Base-by-base conservation (phyloP, 371 early-diverging fungal species). In the Mucor lusitanicus region DNA sequence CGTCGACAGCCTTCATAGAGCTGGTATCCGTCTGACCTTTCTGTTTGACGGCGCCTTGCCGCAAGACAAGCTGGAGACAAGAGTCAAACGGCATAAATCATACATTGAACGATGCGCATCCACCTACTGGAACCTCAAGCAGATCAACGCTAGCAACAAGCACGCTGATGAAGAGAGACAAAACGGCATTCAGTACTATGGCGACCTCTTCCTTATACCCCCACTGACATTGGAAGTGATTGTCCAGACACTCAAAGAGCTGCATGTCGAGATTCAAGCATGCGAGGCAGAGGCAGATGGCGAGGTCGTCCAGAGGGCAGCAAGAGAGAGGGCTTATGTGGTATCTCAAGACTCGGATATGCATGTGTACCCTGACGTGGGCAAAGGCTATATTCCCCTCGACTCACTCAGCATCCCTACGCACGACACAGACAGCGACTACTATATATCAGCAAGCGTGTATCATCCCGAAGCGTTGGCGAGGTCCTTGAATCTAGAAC, bases 311-410 rank as follows among this genome's bases (percentile, higher is more conserved):
- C 60, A 55, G 12, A 39, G 81, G 59, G 85, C 88, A 0, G 69
- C 75, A 50, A 69, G 77, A 37, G 70, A 67, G 25, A 68, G 78
- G 3, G 88, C 80, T 0, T 88, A 85, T 48, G 80, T 81, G 3
- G 73, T 88, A 3, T 85, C 86, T 70, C 81, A 82, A 64, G 88
- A 88, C 60, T 86, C 88, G 11, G 88, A 88, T 56, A 85, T 86
- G 76, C 79, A 81, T 59, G 81, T 85, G 5, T 84, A 80, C 68
- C 83, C 85, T n/a, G 66, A 72, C 0, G 74, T 78, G 23, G 79
- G 79, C 9, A 77, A 79, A 63, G 87, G 86, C 0, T 88, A 88
- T 61, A 84, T 88, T 12, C 85, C 85, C 7, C 74, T 88, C 25
- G 84, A 83, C 27, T 68, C 67, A 3, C 67, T 86, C 19, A 68